Evolutionary conservation across 2,329 filamentous ascomycete species (phyloP).

Genomic region (Penicillium sp.): DNA sequence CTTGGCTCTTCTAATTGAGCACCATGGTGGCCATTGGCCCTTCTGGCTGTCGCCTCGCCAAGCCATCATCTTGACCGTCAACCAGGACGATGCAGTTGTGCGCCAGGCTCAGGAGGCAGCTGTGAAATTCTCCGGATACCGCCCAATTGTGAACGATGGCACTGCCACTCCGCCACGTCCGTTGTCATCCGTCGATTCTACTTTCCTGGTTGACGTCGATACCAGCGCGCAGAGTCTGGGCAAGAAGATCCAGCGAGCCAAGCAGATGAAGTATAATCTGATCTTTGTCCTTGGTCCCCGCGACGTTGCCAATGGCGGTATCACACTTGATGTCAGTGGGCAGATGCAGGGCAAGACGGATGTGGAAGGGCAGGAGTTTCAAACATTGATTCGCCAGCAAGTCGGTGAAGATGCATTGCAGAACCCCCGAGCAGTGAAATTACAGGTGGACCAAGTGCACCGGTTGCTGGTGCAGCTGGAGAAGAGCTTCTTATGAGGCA

Average conservation of each 20-base stretch:
- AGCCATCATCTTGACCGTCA: conserved; percentile 67
- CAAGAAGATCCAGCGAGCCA: conserved; percentile 69
- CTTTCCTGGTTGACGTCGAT: conserved; percentile 67
- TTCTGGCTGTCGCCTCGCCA: conserved; percentile 85
- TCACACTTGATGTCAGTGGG: conserved; percentile 44
- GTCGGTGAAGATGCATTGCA: conserved; percentile 27
- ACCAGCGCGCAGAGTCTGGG: conserved; percentile 56
- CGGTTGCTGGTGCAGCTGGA: conserved; percentile 35
- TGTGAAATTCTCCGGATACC: conserved; percentile 45
- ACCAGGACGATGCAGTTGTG: conserved; percentile 46
- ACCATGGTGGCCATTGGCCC: conserved; percentile 73
- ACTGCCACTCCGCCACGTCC: conserved; percentile 29
- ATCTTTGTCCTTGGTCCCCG: conserved; percentile 67
- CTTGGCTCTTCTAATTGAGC: conserved; percentile 78
- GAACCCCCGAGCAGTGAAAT: conserved; percentile 34
- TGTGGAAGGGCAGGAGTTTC: conserved; percentile 24
- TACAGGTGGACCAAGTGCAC: conserved; percentile 37
- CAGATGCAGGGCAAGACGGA: conserved; percentile 42
- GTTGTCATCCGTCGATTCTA: conserved; percentile 51
- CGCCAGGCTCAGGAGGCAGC: conserved; percentile 49
- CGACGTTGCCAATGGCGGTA: conserved; percentile 55
- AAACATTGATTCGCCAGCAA: conserved; percentile 22
- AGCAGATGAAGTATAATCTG: conserved; percentile 64
- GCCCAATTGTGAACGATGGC: conserved; percentile 23
- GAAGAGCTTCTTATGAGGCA: conserved; percentile 32